Percentiles rank a stretch among this genome's conserved stretches.
Evolutionary conservation across 306 rosid species (phyloP).

Genomic region (Citrullus colocynthis): DNA sequence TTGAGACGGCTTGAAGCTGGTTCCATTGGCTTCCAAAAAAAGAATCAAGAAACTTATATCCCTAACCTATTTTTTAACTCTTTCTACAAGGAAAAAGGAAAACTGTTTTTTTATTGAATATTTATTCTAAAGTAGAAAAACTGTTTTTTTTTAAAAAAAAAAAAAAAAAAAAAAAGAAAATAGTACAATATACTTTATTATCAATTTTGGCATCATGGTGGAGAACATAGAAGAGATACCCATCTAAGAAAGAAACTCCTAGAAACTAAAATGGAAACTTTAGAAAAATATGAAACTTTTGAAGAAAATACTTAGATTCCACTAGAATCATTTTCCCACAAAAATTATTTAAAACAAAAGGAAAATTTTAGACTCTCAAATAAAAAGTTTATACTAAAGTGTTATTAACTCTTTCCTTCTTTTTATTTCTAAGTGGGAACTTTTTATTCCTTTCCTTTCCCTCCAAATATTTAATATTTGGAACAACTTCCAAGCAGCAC

Average conservation of each 20-base stretch:
- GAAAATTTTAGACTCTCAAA: neutral
- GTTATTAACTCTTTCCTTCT: neutral
- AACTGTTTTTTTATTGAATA: neutral
- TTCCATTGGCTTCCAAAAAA: too few relatives aligned
- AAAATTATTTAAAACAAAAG: neutral
- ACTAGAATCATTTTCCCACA: neutral
- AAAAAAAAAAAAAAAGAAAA: too few relatives aligned
- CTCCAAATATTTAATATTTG: conserved; percentile 4
- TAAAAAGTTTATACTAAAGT: neutral
- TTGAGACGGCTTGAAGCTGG: too few relatives aligned
- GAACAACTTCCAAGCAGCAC: conserved; percentile 2
- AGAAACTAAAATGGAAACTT: conserved; percentile 9
- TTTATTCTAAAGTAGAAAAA: neutral
- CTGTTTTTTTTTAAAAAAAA: too few relatives aligned
- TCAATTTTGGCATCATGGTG: neutral
- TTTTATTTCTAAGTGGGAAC: neutral
- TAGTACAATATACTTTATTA: neutral
- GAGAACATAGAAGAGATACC: conserved; percentile 2
- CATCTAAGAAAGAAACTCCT: conserved; percentile 1
- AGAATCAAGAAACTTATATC: neutral
- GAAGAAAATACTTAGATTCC: conserved; percentile 4
- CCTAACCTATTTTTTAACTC: neutral
- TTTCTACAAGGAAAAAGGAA: too few relatives aligned
- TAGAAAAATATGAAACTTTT: neutral
- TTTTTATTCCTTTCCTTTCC: neutral